Percentiles rank a stretch among this genome's conserved stretches.
phyloP scores from a whole-genome alignment of 805 yeast species.

The Candida mattraensis region DNA sequence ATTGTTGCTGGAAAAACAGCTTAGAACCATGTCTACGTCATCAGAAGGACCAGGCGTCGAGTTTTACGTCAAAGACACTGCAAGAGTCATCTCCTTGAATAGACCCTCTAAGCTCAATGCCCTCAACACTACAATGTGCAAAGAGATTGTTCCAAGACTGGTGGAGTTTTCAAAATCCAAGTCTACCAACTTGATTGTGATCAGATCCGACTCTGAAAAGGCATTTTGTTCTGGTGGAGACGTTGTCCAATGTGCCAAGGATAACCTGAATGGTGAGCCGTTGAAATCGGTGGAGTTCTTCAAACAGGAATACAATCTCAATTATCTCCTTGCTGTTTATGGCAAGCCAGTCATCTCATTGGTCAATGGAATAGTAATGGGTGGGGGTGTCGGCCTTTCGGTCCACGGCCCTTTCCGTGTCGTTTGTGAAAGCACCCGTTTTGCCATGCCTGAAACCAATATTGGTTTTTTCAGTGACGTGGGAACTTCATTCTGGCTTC shows the following conservation, averaged over 20 bases:
- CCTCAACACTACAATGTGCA: constrained; percentile 72
- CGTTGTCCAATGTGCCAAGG: constrained; percentile 74
- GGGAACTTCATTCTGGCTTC: constrained; percentile 87
- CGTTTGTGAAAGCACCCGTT: constrained; percentile 85
- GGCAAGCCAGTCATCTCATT: constrained; percentile 83
- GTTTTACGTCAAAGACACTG: constrained; percentile 59
- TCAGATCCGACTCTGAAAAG: constrained; percentile 64
- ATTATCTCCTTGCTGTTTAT: constrained; percentile 78
- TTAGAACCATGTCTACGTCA: constrained; percentile 24
- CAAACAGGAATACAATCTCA: constrained; percentile 75
- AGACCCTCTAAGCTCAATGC: constrained; percentile 86
- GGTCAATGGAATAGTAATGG: constrained; percentile 94
- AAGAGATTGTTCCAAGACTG: constrained; percentile 68
- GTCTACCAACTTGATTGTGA: constrained; percentile 61
- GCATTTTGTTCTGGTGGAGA: constrained; percentile 98
- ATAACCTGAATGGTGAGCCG: constrained; percentile 48
- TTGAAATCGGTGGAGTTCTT: constrained; percentile 63
- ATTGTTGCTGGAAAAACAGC: constrained; percentile 6
- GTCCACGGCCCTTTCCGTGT: constrained; percentile 90
- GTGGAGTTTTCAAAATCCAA: constrained; percentile 73
- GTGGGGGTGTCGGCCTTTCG: constrained; percentile 94
- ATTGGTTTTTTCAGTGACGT: constrained; percentile 97
- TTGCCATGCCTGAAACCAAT: constrained; percentile 98
- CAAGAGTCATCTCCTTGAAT: constrained; percentile 75
- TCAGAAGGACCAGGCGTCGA: constrained; percentile 49